Percentiles rank a stretch among this genome's conserved stretches.
These are phyloP conservation scores for Erigeron philadelphicus DNA, from an alignment of 140 eudicot species.

Conservation along the genomic window DNA sequence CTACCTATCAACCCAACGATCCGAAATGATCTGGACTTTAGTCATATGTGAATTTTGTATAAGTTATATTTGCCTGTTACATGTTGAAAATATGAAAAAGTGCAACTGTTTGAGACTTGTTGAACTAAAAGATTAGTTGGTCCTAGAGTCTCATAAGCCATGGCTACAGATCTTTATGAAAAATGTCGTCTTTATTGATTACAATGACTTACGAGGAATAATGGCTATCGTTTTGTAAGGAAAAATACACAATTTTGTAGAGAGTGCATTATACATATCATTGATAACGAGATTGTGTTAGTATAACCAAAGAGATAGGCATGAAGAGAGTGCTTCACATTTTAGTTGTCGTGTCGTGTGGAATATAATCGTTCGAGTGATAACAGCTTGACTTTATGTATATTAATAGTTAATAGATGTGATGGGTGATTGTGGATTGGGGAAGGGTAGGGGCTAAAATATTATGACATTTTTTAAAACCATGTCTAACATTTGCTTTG, in stretches of 20 bases:
- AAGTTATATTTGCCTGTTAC: background rate
- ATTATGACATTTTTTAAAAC: background rate
- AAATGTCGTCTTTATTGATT: too few relatives aligned
- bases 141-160: too few relatives aligned
- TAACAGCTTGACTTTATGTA: background rate
- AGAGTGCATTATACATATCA: too few relatives aligned
- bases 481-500: slow-evolving; percentile 3
- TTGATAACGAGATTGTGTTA: too few relatives aligned
- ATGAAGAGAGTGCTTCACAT: background rate
- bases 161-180: too few relatives aligned
- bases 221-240: too few relatives aligned
- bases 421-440: background rate
- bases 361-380: background rate
- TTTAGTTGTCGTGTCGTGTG: background rate
- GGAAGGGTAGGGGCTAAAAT: background rate
- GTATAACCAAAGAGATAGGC: background rate
- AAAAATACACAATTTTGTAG: too few relatives aligned
- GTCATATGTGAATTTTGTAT: background rate
- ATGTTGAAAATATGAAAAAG: background rate
- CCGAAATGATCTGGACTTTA: background rate
- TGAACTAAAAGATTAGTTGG: too few relatives aligned
- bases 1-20: background rate
- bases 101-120: too few relatives aligned
- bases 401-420: background rate
- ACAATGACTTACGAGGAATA: too few relatives aligned